Conservation (phyloP, 2,329 filamentous ascomycete genomes). For the Phialophora macrospora region DNA sequence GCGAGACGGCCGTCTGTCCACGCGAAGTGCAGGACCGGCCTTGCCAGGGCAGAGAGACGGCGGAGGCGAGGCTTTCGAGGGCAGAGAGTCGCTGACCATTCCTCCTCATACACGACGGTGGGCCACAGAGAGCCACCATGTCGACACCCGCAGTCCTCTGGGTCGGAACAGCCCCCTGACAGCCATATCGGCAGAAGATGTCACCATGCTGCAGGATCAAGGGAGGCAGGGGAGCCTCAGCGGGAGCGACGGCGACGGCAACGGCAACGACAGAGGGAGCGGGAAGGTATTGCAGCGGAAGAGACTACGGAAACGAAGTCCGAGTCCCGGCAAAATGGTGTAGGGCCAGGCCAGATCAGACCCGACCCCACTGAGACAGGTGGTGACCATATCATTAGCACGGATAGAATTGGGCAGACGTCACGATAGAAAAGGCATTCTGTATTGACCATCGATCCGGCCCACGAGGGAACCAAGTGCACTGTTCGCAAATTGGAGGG, state of each 20-base stretch:
- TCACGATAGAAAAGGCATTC: conserved; percentile 4
- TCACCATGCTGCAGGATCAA: conserved; percentile 7
- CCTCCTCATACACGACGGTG: conserved; percentile 9
- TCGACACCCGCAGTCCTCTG: conserved; percentile 30
- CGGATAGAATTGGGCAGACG: background rate
- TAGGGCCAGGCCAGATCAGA: conserved; percentile 1
- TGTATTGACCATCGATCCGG: background rate
- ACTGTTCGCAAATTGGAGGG: background rate
- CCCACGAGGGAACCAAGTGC: too few species aligned
- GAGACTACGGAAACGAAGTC: conserved; percentile 24
- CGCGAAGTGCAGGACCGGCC: conserved; percentile 9
- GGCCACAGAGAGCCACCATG: conserved; percentile 1
- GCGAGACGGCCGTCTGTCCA: conserved; percentile 5
- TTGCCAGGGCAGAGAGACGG: conserved; percentile 5
- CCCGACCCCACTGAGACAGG: background rate
- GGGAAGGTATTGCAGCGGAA: conserved; percentile 13
- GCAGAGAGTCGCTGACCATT: background rate
- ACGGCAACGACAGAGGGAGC: background rate
- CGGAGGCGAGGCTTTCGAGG: background rate
- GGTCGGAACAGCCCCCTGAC: conserved; percentile 34
- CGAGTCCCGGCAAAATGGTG: conserved; percentile 24
- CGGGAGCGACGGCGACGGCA: background rate
- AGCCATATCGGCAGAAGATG: conserved; percentile 22
- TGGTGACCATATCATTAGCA: conserved; percentile 11
- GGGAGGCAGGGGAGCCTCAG: conserved; percentile 4